These are phyloP conservation scores for Acanthamoeba sp. DNA, from an alignment of 208 protist genomes.

Conservation along the genomic window DNA sequence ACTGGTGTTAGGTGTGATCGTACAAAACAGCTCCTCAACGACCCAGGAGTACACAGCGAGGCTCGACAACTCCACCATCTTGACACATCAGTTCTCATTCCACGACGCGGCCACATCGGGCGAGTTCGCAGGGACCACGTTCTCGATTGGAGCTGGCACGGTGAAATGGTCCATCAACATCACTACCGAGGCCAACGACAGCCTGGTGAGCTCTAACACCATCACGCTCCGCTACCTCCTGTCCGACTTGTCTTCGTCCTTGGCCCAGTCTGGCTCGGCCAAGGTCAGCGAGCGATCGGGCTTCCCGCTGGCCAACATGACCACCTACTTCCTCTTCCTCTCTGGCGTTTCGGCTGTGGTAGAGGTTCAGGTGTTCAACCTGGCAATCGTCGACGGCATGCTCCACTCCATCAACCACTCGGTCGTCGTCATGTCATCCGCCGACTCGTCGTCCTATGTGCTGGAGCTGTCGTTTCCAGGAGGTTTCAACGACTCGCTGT, in stretches of 20 bases:
- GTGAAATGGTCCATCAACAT: slow-evolving; percentile 14
- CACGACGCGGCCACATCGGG: background rate
- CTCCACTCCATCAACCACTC: background rate
- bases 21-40: background rate
- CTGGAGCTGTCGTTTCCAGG: background rate
- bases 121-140: background rate
- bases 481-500: background rate
- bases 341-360: background rate
- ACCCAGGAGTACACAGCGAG: background rate
- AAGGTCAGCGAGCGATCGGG: background rate
- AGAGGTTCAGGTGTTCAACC: background rate
- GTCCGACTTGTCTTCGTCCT: background rate
- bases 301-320: slow-evolving; percentile 8
- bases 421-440: background rate
- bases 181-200: background rate
- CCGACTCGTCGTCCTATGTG: background rate
- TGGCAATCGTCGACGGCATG: background rate
- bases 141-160: background rate
- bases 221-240: background rate
- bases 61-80: background rate
- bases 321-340: slow-evolving; percentile 29
- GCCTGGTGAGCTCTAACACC: background rate
- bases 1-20: too few species aligned
- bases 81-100: background rate
- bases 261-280: too few species aligned